Evolutionary conservation across 2,329 filamentous ascomycete species (phyloP).

Genomic region (Meredithiella fracta): DNA sequence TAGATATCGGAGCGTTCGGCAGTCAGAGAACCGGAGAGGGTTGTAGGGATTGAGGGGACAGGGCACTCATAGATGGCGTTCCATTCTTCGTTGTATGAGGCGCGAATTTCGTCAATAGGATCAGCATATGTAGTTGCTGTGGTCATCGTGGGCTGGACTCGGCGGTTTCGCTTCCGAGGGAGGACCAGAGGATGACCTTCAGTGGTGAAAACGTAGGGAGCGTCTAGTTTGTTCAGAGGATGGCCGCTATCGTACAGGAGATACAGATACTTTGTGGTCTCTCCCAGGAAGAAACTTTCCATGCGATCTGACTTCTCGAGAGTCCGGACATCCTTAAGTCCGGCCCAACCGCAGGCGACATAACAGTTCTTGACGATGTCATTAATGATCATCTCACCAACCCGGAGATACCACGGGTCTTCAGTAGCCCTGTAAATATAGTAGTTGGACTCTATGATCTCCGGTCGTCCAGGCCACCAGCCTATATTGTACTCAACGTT

Average conservation of each 20-base stretch:
- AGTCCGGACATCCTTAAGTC: slow-evolving; percentile 63
- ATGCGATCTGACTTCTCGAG: slow-evolving; percentile 86
- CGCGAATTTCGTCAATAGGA: slow-evolving; percentile 3
- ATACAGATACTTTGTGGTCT: slow-evolving; percentile 92
- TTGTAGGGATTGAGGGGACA: slow-evolving; percentile 37
- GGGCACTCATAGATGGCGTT: slow-evolving; percentile 45
- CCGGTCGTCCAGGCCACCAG: slow-evolving; percentile 91
- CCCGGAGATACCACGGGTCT: slow-evolving; percentile 91
- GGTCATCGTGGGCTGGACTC: neutral
- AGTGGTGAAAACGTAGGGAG: slow-evolving; percentile 82
- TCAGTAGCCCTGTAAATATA: slow-evolving; percentile 86
- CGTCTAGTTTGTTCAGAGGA: slow-evolving; percentile 73
- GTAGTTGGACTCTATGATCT: slow-evolving; percentile 95
- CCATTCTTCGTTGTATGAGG: slow-evolving; percentile 21
- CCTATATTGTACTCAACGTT: slow-evolving; percentile 72
- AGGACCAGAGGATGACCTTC: slow-evolving; percentile 89
- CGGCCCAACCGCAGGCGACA: slow-evolving; percentile 85
- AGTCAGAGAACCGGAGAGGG: slow-evolving; percentile 61
- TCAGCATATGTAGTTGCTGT: neutral
- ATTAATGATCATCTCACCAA: slow-evolving; percentile 84
- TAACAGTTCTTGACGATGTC: slow-evolving; percentile 82
- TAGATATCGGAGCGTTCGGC: slow-evolving; percentile 70
- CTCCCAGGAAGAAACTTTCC: slow-evolving; percentile 97
- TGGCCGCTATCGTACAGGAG: slow-evolving; percentile 75
- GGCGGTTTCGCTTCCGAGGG: slow-evolving; percentile 27